Base-by-base conservation (phyloP, 2,329 filamentous ascomycete genomes). In the Allantophomopsis cytisporea region DNA sequence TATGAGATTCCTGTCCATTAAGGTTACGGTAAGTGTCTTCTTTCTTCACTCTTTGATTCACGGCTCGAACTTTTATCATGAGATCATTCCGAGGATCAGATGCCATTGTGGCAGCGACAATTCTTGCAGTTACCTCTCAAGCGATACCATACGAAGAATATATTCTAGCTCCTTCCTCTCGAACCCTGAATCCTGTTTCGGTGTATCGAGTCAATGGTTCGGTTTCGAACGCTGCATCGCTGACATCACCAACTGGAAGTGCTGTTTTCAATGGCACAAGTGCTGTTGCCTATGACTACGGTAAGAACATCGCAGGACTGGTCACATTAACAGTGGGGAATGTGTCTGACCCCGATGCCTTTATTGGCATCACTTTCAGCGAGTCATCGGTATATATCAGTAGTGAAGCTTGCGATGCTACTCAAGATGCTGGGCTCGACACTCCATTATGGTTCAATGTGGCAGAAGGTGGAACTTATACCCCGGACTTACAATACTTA, bases 361-460 rank as follows among this genome's bases (percentile, higher is more conserved):
- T 54, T n/a, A 47, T 65, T 7, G 60, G 60, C 5, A 42, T 64
- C 7, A 59, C 55, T 3, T 65, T 61, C 40, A 57, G 55, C 1
- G 60, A 65, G 41, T 57, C 53, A 2, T 55, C 45, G 17, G 45
- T 69, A 2, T 74, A 65, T 65, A 65, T 73, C 35, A 68, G 60
- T 31, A 59, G 57, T 3, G 47, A 60, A 20, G 59, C 53, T 7
- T 60, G 61, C 42, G 68, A 71, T 49, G 63, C 62, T 1, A 69
- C 63, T 1, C 58, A 58, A 2, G 61, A 67, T 38, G 54, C 57
- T 4, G 65, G 62, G 1, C 58, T 65, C 10, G 68, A 72, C 36
- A 60, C 64, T 37, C 23, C 23, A 28, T 28, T 28, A 8, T 28
- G 23, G 23, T 68, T 70, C 39, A 47, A 59, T 2, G 56, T 58